Evolutionary conservation across 129 eudicot genomes (phyloP), one percentile per base, ranked within the genome.

Genomic region (Chrysanthemum lavandulifolium): DNA sequence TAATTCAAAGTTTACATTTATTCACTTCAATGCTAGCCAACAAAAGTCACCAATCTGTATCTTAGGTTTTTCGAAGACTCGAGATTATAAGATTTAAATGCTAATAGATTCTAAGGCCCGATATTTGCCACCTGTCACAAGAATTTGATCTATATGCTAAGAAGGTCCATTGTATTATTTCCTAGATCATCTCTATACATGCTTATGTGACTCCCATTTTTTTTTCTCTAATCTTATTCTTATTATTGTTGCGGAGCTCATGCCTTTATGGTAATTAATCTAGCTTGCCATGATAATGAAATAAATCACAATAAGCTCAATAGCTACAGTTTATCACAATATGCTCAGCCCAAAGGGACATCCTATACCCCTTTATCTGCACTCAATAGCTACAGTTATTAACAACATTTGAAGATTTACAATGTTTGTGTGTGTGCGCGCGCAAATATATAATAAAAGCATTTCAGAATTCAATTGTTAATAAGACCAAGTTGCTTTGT

Each of bases 1-100:
- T 78, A 68, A 78, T 80, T 71, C 72, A 79, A 79, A 67, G 63
- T 56, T 68, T 52, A 70, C 81, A 77, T 77, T 78, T 72, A 78
- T 78, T 78, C 67, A 72, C 50, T 71, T 72, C 72, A 72, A 29
- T 78, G 72, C 82, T 78, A 64, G 62, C 77, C 56, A 72, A 78
- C 73, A 78, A 64, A 78, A 27, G 69, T 62, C 55, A 76, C 77
- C 80, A 45, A 58, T 79, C 15, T 40, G 77, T 75, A 69, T 53
- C 67, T 69, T 65, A 78, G 59, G 58, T 54, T 65, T 51, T 50
- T 36, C 49, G 1, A 64, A 78, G 27, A 64, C 78, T 65, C 40
- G 4, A 27, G 63, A 65, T 72, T 57, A 53, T 27, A 72, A 25
- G 67, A 72, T 29, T 27, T 53, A 65, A 49, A 72, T 33, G 53